Evolutionary conservation across 768 basidiomycete species (phyloP), one percentile per base, ranked within the genome.

Genomic region (Suillus sp.): DNA sequence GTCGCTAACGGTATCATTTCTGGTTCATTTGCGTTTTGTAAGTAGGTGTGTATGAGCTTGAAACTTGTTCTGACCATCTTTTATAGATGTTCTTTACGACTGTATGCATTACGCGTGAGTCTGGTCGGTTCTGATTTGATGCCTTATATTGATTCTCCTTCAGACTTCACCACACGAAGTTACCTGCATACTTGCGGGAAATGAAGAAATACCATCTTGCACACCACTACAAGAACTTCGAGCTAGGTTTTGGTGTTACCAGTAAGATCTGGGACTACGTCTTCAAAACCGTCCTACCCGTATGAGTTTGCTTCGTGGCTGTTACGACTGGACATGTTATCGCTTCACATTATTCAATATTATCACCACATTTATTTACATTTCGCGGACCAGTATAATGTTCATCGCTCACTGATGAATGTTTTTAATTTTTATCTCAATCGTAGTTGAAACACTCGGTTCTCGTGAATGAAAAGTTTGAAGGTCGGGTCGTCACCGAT

Each of bases 201-300:
- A 91, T 93, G 91, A 99, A 99, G 82, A 92, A 92, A 73, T 99
- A 98, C 72, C 97, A 99, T 70, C 85, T 99, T 66, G 95, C 94
- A 8, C 96, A 98, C 72, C 96, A 98, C 75, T 97, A 96, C 82
- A 97, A 97, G 78, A 96, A 97, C 80, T 96, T 94, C 74, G 95
- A 97, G 72, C 90, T 99, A 50, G 96, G 95, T 20, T 99, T 96
- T 72, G 96, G 96, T 37, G 96, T 99, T 13, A 98, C 96, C 8
- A 95, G 92, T 79, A 98, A 96, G 80, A 79, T 98, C 45, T 99
- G 96, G 96, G 96, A 98, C 75, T 79, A 86, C 71, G 85, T 96
- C 43, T 97, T 97, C 76, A 91, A 89, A 72, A 98, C 95, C 2
- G 80, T 90, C 42, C 81, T 94, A 25, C 81, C 81, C 1, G 81